These are phyloP conservation scores for Berkeleyomyces rouxiae DNA, from an alignment of 2,329 filamentous ascomycete genomes.

Conservation along the genomic window DNA sequence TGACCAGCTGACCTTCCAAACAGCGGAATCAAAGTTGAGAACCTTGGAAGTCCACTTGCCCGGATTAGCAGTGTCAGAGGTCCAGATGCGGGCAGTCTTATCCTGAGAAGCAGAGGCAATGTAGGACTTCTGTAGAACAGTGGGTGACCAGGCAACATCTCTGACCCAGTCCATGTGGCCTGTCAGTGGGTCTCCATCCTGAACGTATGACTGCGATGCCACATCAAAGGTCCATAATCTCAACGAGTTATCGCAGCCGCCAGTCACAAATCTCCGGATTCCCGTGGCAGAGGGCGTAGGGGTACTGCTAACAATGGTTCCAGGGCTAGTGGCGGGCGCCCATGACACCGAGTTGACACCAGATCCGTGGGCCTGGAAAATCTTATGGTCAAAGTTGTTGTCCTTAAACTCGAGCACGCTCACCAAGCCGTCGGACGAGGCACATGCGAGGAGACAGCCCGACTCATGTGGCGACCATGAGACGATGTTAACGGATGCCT, in stretches of 20 bases:
- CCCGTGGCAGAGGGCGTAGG: conserved; percentile 41
- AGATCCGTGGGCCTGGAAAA: conserved; percentile 81
- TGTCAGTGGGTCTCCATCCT: conserved; percentile 45
- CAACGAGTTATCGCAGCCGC: conserved; percentile 81
- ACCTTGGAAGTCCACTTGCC: conserved; percentile 73
- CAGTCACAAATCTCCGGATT: conserved; percentile 77
- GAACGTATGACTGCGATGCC: conserved; percentile 42
- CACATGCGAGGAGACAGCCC: conserved; percentile 86
- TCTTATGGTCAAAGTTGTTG: conserved; percentile 76
- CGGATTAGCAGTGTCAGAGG: conserved; percentile 42
- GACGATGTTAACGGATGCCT: conserved; percentile 90
- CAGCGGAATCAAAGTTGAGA: conserved; percentile 70
- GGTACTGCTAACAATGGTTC: conserved; percentile 63
- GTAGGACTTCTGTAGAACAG: conserved; percentile 86
- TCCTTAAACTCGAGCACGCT: conserved; percentile 94
- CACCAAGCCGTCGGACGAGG: conserved; percentile 84
- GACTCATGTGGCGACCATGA: conserved; percentile 95
- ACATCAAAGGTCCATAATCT: conserved; percentile 80
- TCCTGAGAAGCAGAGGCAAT: conserved; percentile 93
- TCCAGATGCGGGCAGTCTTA: conserved; percentile 97
- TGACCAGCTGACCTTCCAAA: conserved; percentile 97
- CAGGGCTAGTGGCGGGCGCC: conserved; percentile 74
- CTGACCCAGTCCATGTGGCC: conserved; percentile 95
- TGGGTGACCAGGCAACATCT: conserved; percentile 93
- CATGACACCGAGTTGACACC: conserved; percentile 93